Evolutionary conservation across 352 stramenopile genomes (phyloP).

Genomic region (Peronospora farinosa): DNA sequence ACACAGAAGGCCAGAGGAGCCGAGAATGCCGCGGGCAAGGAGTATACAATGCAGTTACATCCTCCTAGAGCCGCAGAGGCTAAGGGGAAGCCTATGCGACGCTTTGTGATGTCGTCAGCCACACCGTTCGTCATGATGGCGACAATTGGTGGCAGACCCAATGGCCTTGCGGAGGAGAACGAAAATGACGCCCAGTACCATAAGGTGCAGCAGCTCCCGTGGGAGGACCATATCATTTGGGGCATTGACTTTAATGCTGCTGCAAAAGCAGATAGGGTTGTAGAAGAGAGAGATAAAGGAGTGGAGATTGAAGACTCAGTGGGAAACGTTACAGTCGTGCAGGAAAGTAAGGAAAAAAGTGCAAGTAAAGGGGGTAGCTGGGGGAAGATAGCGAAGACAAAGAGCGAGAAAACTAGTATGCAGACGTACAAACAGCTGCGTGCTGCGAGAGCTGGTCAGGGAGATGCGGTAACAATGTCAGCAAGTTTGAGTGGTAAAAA

Average conservation of each 20-base stretch:
- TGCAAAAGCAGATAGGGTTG: slow-evolving; percentile 14
- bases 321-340: slow-evolving; percentile 20
- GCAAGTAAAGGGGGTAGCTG: slow-evolving; percentile 1
- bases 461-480: background rate
- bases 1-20: slow-evolving; percentile 39
- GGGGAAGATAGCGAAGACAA: slow-evolving; percentile 10
- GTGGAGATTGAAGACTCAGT: slow-evolving; percentile 53
- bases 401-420: slow-evolving; percentile 2
- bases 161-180: slow-evolving; percentile 15
- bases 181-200: slow-evolving; percentile 62
- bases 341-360: slow-evolving; percentile 7
- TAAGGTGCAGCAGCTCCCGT: slow-evolving; percentile 74
- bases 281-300: slow-evolving; percentile 16
- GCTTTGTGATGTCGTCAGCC: slow-evolving; percentile 49
- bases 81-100: slow-evolving; percentile 71
- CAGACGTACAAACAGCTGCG: slow-evolving; percentile 34
- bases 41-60: slow-evolving; percentile 37
- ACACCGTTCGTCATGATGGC: slow-evolving; percentile 56
- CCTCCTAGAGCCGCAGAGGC: slow-evolving; percentile 22
- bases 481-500: slow-evolving; percentile 15
- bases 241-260: slow-evolving; percentile 46
- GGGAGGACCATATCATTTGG: slow-evolving; percentile 82
- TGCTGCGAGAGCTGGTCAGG: slow-evolving; percentile 23
- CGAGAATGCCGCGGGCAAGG: slow-evolving; percentile 33
- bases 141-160: slow-evolving; percentile 6